These are phyloP conservation scores for Aureobasidium namibiae DNA, from an alignment of 2,329 filamentous ascomycete species.

Conservation along the genomic window DNA sequence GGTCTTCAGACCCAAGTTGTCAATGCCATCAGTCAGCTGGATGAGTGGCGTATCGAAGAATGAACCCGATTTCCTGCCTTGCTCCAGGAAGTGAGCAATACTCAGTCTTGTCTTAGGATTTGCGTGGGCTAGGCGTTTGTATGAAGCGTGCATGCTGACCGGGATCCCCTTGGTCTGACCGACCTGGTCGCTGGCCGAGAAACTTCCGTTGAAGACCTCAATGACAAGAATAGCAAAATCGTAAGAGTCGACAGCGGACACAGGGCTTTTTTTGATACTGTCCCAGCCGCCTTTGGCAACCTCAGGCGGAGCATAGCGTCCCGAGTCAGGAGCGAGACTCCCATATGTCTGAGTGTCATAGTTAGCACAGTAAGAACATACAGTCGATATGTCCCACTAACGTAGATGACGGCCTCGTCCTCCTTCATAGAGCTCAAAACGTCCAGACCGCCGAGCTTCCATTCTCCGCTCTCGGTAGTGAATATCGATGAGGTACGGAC, in stretches of 20 bases:
- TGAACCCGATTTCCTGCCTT: slow-evolving; percentile 69
- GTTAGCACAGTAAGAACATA: background rate
- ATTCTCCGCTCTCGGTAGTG: slow-evolving; percentile 92
- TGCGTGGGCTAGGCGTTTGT: slow-evolving; percentile 78
- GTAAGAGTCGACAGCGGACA: slow-evolving; percentile 79
- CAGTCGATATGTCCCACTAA: slow-evolving; percentile 26
- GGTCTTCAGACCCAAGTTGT: slow-evolving; percentile 82
- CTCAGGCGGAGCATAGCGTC: slow-evolving; percentile 79
- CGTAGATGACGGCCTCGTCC: slow-evolving; percentile 86
- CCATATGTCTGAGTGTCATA: slow-evolving; percentile 62
- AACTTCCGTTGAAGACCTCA: slow-evolving; percentile 86
- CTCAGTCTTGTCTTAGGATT: slow-evolving; percentile 85
- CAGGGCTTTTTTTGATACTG: slow-evolving; percentile 70
- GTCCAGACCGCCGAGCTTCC: slow-evolving; percentile 93
- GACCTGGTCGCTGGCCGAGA: slow-evolving; percentile 66
- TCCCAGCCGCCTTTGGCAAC: slow-evolving; percentile 86
- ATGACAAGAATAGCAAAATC: slow-evolving; percentile 76
- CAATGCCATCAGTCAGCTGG: slow-evolving; percentile 83
- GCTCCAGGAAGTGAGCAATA: slow-evolving; percentile 78
- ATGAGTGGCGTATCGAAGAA: slow-evolving; percentile 95
- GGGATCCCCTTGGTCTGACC: slow-evolving; percentile 82
- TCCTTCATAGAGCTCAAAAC: slow-evolving; percentile 92
- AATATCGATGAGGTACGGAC: slow-evolving; percentile 81
- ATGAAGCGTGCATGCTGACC: slow-evolving; percentile 79
- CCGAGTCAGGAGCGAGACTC: slow-evolving; percentile 76